phyloP scores from a whole-genome alignment of 2,329 filamentous ascomycete genomes.

The Plectosphaerella plurivora region DNA sequence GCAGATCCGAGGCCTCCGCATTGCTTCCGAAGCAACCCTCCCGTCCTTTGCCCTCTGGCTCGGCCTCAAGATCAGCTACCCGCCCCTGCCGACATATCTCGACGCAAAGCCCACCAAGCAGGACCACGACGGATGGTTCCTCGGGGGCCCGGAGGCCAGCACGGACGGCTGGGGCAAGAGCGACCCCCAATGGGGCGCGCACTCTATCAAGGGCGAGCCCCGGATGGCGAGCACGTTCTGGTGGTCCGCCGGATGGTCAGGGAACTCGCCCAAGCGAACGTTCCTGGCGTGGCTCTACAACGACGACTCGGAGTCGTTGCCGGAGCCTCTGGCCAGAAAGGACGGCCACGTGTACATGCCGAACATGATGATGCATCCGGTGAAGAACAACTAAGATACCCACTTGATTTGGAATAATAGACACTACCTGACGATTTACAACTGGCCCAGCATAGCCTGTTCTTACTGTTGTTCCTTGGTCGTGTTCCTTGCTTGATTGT shows the following conservation, averaged over 20 bases:
- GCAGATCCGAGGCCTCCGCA: slow-evolving; percentile 22
- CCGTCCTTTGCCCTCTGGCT: slow-evolving; percentile 30
- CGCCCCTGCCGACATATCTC: slow-evolving; percentile 29
- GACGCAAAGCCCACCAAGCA: slow-evolving; percentile 15
- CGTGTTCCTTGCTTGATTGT: too few relatives aligned
- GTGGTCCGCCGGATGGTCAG: slow-evolving; percentile 28
- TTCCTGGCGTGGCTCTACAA: slow-evolving; percentile 25
- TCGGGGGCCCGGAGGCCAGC: slow-evolving; percentile 4
- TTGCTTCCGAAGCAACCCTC: slow-evolving; percentile 29
- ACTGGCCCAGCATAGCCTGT: too few relatives aligned
- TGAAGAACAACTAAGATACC: slow-evolving; percentile 19
- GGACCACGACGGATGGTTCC: slow-evolving; percentile 9
- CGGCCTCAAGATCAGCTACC: slow-evolving; percentile 30
- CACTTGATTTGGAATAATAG: neutral
- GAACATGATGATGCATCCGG: slow-evolving; percentile 30
- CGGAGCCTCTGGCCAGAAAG: slow-evolving; percentile 20
- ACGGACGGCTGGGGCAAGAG: slow-evolving; percentile 2
- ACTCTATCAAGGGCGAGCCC: neutral
- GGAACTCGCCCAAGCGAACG: slow-evolving; percentile 13
- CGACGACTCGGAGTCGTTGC: slow-evolving; percentile 13
- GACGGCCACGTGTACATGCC: slow-evolving; percentile 26
- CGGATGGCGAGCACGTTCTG: slow-evolving; percentile 15
- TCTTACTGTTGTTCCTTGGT: too few relatives aligned
- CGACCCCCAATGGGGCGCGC: slow-evolving; percentile 1
- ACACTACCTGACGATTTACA: too few relatives aligned